Conservation (phyloP, 768 basidiomycete species). For the Cubamyces lactineus region DNA sequence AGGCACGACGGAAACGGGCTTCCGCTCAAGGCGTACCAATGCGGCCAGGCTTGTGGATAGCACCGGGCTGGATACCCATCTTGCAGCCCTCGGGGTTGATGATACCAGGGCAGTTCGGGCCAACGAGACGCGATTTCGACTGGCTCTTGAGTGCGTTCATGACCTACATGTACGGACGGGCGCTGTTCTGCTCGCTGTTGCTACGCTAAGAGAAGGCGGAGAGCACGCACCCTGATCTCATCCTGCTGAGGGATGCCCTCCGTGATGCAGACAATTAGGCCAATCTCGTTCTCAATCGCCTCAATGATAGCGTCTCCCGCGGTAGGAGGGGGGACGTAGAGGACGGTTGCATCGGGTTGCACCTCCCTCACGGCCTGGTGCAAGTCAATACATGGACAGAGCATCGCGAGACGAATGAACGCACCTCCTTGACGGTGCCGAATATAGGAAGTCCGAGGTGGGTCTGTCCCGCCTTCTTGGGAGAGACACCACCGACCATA, state of each 20-base stretch:
- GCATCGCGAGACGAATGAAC: background rate
- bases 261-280: conserved; percentile 96
- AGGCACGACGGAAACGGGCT: background rate
- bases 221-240: conserved; percentile 75
- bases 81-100: conserved; percentile 98
- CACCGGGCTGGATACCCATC: conserved; percentile 98
- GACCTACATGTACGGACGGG: conserved; percentile 53
- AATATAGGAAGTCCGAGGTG: conserved; percentile 97
- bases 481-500: conserved; percentile 97
- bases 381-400: conserved; percentile 26
- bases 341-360: conserved; percentile 89
- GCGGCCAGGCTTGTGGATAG: conserved; percentile 95
- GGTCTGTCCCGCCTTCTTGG: conserved; percentile 93
- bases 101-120: conserved; percentile 98
- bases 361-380: conserved; percentile 82
- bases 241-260: conserved; percentile 98
- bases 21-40: conserved; percentile 64
- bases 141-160: conserved; percentile 94
- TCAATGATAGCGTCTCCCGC: conserved; percentile 98
- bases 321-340: conserved; percentile 97
- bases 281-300: conserved; percentile 98
- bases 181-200: background rate
- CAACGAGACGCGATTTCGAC: conserved; percentile 92
- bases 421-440: conserved; percentile 86
- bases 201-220: background rate